A percentile compares a stretch with the other conserved stretches of the same genome.
Evolutionary conservation across 192 early-diverging fungal genomes (phyloP).

Genomic region (Cetraspora pellucida): DNA sequence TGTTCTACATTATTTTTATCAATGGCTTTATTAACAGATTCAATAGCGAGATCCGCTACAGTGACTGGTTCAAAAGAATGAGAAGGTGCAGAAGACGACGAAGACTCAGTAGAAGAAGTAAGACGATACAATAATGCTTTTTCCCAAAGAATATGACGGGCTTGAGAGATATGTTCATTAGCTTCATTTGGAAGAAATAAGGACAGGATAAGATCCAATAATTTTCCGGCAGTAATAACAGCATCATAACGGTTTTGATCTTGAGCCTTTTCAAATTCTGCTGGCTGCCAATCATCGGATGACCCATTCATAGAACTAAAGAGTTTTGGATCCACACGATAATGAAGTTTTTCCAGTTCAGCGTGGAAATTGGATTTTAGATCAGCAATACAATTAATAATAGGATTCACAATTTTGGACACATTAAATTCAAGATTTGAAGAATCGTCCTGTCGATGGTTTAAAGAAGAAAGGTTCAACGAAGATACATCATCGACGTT

Average conservation of each 20-base stretch:
- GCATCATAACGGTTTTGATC: slow-evolving; percentile 11
- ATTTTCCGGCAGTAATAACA: background rate
- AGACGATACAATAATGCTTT: background rate
- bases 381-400: slow-evolving; percentile 3
- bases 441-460: background rate
- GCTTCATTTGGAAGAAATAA: background rate
- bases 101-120: background rate
- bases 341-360: slow-evolving; percentile 1
- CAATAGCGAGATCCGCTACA: background rate
- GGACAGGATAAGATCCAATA: background rate
- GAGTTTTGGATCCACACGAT: background rate
- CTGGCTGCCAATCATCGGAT: background rate
- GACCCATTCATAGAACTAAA: background rate
- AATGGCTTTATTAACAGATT: background rate
- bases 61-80: background rate
- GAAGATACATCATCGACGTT: background rate
- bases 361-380: background rate
- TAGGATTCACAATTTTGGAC: slow-evolving; percentile 3
- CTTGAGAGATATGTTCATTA: background rate
- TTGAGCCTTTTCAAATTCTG: slow-evolving; percentile 3
- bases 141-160: slow-evolving; percentile 2
- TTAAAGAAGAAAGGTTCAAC: background rate
- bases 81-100: background rate
- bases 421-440: background rate
- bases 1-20: too few species aligned